Evolutionary conservation across 2,329 filamentous ascomycete genomes (phyloP), one percentile per base, ranked within the genome.

Genomic region (Paracoccidioides lutzii): DNA sequence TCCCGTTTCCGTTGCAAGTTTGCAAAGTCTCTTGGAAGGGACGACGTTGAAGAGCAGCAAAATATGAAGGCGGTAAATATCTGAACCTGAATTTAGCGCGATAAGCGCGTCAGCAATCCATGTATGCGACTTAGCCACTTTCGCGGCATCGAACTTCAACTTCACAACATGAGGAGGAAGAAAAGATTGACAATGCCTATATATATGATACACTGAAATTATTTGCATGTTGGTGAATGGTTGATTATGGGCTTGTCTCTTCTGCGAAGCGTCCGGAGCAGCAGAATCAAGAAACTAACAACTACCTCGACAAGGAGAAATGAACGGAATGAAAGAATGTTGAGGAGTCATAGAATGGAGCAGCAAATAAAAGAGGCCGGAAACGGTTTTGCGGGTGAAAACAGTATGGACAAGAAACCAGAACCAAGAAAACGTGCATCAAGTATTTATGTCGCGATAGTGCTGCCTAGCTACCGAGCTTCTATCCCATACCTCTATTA

Each of bases 31-130:
- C n/a, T n/a, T n/a, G n/a, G n/a, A n/a, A n/a, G n/a, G n/a, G n/a
- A n/a, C n/a, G n/a, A 38, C 9, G 1, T 12, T 2, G n/a, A 8
- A 5, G 7, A 37, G 14, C 5, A 40, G 52, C 52, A 53, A 41
- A 53, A 53, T 53, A 53, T 53, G n/a, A 30, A 53, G 33, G 52
- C 52, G 52, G 52, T 53, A 40, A 38, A 12, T 4, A 49, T 35
- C 7, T 6, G 48, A 41, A 37, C 7, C 35, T 37, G 22, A 22
- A 37, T 37, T 37, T 37, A 9, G 30, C 50, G 50, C 38, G 22
- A 33, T 52, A 30, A 52, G 4, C 50, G 14, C 50, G 49, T 52
- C 49, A 10, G 9, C 4, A 22, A 22, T 22, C 22, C 1, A 22
- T 22, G 22, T 22, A 22, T 22, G 22, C 22, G 22, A 22, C 22